Evolutionary conservation across 768 basidiomycete genomes (phyloP).

Genomic region (Kwoniella dendrophila): DNA sequence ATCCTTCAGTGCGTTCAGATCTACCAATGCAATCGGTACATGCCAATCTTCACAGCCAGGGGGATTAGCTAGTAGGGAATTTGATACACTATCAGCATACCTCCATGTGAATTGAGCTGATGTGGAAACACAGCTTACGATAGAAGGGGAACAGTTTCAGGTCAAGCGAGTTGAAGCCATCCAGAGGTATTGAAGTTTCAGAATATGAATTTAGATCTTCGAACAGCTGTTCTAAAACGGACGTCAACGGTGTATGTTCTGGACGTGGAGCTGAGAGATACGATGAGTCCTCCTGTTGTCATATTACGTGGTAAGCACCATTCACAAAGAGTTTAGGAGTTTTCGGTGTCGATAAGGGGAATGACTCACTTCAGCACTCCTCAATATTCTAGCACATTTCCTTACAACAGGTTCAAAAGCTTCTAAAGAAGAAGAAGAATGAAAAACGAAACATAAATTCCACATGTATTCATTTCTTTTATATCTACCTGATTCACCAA

Average conservation of each 20-base stretch:
- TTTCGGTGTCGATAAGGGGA: not conserved
- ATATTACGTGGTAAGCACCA: conserved; percentile 9
- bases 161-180: conserved; percentile 91
- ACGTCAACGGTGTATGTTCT: conserved; percentile 66
- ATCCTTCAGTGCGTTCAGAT: conserved; percentile 75
- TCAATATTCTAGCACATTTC: conserved; percentile 87
- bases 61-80: conserved; percentile 66
- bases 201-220: conserved; percentile 97
- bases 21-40: conserved; percentile 87
- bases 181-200: conserved; percentile 86
- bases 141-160: conserved; percentile 95
- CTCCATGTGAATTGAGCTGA: not conserved
- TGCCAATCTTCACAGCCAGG: conserved; percentile 88
- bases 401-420: conserved; percentile 95
- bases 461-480: conserved; percentile 85
- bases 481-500: conserved; percentile 64
- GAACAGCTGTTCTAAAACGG: conserved; percentile 91
- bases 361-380: conserved; percentile 77
- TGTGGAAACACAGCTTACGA: conserved; percentile 53
- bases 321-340: not conserved
- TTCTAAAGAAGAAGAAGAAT: conserved; percentile 82
- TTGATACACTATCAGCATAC: too few relatives aligned
- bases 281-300: conserved; percentile 74
- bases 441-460: conserved; percentile 96
- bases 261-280: conserved; percentile 78